Conservation (phyloP, 2,329 filamentous ascomycete species). For the Colletotrichum viniferum region DNA sequence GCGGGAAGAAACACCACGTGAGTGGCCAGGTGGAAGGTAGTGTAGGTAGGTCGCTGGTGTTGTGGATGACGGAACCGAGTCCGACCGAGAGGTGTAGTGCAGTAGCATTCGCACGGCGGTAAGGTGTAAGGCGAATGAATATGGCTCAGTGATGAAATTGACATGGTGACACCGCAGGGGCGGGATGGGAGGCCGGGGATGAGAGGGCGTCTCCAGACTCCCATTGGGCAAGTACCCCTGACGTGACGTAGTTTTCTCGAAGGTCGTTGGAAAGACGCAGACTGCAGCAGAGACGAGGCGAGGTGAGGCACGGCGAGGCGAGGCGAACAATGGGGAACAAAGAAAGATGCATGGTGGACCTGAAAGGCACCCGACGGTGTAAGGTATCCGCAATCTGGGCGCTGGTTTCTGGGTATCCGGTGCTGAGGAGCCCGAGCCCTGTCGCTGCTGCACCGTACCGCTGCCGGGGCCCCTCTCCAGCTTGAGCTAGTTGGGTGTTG, state of each 20-base stretch:
- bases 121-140: background rate
- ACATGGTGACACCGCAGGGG: background rate
- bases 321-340: background rate
- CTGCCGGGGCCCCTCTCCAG: slow-evolving; percentile 2
- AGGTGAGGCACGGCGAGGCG: background rate
- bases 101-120: background rate
- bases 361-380: background rate
- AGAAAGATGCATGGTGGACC: background rate
- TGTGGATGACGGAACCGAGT: background rate
- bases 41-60: background rate
- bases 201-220: background rate
- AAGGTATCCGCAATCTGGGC: slow-evolving; percentile 6
- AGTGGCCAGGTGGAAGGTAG: background rate
- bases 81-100: background rate
- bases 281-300: background rate
- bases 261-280: slow-evolving; percentile 7
- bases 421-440: slow-evolving; percentile 1
- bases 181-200: background rate
- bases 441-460: slow-evolving; percentile 10
- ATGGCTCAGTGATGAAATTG: background rate
- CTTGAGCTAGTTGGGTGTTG: background rate
- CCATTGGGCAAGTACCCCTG: background rate
- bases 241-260: slow-evolving; percentile 19
- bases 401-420: slow-evolving; percentile 17
- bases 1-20: background rate